Percentiles rank a stretch among this genome's conserved stretches.
Conservation (phyloP, 345 rosid species). For the Populus davidiana region DNA sequence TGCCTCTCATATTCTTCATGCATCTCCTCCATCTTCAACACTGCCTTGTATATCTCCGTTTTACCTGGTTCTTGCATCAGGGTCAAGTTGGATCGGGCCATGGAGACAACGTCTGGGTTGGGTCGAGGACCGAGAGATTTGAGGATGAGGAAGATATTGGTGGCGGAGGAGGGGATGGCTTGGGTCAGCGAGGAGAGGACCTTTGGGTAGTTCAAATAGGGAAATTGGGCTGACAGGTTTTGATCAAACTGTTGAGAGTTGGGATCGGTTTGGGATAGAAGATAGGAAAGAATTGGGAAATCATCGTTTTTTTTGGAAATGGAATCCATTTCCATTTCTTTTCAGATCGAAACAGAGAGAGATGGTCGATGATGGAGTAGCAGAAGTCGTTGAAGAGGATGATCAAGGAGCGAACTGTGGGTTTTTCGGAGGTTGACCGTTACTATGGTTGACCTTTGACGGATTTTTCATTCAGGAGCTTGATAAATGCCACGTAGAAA, state of each 20-base stretch:
- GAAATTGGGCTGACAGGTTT: slow-evolving; percentile 8
- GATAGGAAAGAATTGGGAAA: slow-evolving; percentile 16
- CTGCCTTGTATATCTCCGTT: slow-evolving; percentile 17
- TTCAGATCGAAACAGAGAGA: background rate
- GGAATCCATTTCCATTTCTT: slow-evolving; percentile 3
- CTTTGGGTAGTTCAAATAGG: slow-evolving; percentile 12
- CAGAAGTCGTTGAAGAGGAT: background rate
- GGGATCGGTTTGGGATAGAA: slow-evolving; percentile 10
- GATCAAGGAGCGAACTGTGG: too few relatives aligned
- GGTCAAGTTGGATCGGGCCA: slow-evolving; percentile 17
- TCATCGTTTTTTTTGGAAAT: background rate
- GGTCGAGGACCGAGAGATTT: slow-evolving; percentile 16
- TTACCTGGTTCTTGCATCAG: background rate
- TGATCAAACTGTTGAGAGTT: slow-evolving; percentile 5
- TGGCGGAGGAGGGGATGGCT: slow-evolving; percentile 4
- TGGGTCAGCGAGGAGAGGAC: slow-evolving; percentile 3
- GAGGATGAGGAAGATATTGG: slow-evolving; percentile 8
- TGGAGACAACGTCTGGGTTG: slow-evolving; percentile 16
- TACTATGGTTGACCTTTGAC: background rate
- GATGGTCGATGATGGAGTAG: background rate
- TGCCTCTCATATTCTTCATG: slow-evolving; percentile 15
- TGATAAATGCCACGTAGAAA: background rate
- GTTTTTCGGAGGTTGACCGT: too few relatives aligned
- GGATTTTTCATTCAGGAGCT: background rate
- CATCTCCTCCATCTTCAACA: slow-evolving; percentile 23